Evolutionary conservation across 495 filamentous ascomycete species (phyloP).

Genomic region (Penicillium subrubescens): DNA sequence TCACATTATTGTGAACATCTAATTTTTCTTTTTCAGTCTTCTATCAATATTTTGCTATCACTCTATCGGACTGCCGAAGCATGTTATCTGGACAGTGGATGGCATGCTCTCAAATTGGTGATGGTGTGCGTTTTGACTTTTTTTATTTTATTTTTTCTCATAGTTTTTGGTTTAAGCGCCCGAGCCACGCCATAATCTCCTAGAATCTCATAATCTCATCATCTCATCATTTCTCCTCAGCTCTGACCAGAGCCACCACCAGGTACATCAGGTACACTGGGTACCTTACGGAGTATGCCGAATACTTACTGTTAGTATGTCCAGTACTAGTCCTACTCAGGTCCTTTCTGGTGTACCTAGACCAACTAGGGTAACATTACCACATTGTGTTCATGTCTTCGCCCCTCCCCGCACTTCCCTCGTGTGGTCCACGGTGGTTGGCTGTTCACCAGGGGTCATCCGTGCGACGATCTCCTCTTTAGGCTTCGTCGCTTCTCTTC

Average conservation of each 20-base stretch:
- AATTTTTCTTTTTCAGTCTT: background rate
- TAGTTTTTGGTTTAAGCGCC: conserved; percentile 35
- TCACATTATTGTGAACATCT: background rate
- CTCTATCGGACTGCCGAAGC: background rate
- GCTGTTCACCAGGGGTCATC: conserved; percentile 18
- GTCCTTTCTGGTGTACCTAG: background rate
- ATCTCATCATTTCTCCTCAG: too few species aligned
- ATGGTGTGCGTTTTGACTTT: background rate
- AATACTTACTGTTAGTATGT: too few species aligned
- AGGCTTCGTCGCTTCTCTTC: background rate
- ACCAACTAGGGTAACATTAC: too few species aligned
- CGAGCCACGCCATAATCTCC: conserved; percentile 32
- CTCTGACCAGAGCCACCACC: too few species aligned
- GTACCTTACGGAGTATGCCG: too few species aligned
- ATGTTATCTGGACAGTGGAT: conserved; percentile 11
- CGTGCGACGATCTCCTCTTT: conserved; percentile 12
- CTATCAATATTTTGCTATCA: background rate
- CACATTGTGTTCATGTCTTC: background rate
- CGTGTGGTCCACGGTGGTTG: background rate
- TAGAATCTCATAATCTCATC: background rate
- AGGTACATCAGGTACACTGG: too few species aligned
- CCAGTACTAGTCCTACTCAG: too few species aligned
- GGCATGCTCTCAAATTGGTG: background rate
- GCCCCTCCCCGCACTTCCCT: conserved; percentile 7
- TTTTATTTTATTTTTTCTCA: background rate